Evolutionary conservation across 805 yeast genomes (phyloP), one percentile per base, ranked within the genome.

Genomic region (Yarrowia osloensis): DNA sequence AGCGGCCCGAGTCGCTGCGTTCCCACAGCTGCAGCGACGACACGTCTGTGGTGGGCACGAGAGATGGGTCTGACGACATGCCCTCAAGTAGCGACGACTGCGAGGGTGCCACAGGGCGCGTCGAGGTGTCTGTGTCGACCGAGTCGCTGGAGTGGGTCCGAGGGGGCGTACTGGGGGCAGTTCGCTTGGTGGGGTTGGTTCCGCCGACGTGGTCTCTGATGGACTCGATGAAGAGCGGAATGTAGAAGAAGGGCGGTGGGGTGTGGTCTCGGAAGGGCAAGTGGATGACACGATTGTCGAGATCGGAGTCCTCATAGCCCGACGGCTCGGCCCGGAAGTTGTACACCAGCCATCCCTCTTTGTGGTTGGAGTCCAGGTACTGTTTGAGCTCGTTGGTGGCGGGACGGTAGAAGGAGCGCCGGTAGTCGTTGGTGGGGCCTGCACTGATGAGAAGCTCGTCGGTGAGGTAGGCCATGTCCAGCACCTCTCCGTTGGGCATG

Each of bases 261-360:
- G 84, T 82, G 74, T 93, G 97, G 74, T 94, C 98, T 12, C 86
- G 82, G 77, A 89, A 87, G 0, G 92, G 95, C 66, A 73, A 77
- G 67, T 79, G 78, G 19, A 74, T 68, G 19, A 85, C 82, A 47
- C 65, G 31, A 31, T 69, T 71, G 47, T 73, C 75, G 39, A 79
- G 70, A 17, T 76, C 79, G 1, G 69, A 70, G 22, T 81, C 80
- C 11, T 82, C 82, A 26, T 78, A 77, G 26, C 79, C 78, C 21
- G 77, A 75, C 0, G 81, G 81, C 55, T 89, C 95, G 6, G 83
- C 85, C 69, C 92, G 80, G 37, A 92, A 80, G 73, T 90, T 90
- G 84, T 88, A 88, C 1, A 92, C 77, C 70, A 81, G 84, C 97
- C 97, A 93, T 61, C 83, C 76, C 15, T 69, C 68, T 0, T 82